These are phyloP conservation scores for Penstemon davidsonii DNA, from an alignment of 257 asterid genomes.

Conservation along the genomic window DNA sequence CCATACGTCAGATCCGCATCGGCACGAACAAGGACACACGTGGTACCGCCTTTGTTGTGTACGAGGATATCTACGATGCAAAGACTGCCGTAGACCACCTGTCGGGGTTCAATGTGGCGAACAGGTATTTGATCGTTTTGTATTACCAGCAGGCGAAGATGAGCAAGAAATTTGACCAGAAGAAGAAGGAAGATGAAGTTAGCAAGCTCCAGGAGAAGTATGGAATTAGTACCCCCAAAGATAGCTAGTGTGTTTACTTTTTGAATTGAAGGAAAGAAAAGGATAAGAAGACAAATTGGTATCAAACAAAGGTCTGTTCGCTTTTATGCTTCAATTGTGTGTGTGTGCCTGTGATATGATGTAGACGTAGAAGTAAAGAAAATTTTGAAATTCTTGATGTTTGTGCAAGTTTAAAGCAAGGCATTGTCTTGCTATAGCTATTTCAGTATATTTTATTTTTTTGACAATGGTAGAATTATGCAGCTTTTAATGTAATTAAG, in stretches of 20 bases:
- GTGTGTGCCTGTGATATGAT: too few species aligned
- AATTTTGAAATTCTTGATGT: too few species aligned
- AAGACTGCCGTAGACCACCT: slow-evolving; percentile 91
- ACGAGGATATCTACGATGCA: slow-evolving; percentile 94
- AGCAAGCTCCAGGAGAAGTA: slow-evolving; percentile 85
- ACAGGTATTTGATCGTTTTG: slow-evolving; percentile 75
- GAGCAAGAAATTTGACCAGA: slow-evolving; percentile 92
- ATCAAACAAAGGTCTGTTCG: too few species aligned
- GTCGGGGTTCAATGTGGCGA: slow-evolving; percentile 91
- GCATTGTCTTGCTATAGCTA: too few species aligned
- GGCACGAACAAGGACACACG: slow-evolving; percentile 91
- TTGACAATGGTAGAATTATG: too few species aligned
- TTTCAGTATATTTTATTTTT: too few species aligned
- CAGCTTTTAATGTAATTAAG: too few species aligned
- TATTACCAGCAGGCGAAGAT: slow-evolving; percentile 95
- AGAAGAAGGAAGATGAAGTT: slow-evolving; percentile 89
- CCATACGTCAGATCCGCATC: slow-evolving; percentile 82
- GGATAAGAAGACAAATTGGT: too few species aligned
- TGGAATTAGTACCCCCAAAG: slow-evolving; percentile 65
- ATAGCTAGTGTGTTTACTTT: slow-evolving; percentile 37
- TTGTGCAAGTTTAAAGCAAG: too few species aligned
- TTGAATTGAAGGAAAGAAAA: too few species aligned
- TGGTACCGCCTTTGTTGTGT: slow-evolving; percentile 91
- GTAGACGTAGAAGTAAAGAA: too few species aligned
- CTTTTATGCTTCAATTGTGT: too few species aligned